Percentiles rank a stretch among this genome's conserved stretches.
Conservation (phyloP, 352 stramenopile genomes). For the Phytopythium aichiense region DNA sequence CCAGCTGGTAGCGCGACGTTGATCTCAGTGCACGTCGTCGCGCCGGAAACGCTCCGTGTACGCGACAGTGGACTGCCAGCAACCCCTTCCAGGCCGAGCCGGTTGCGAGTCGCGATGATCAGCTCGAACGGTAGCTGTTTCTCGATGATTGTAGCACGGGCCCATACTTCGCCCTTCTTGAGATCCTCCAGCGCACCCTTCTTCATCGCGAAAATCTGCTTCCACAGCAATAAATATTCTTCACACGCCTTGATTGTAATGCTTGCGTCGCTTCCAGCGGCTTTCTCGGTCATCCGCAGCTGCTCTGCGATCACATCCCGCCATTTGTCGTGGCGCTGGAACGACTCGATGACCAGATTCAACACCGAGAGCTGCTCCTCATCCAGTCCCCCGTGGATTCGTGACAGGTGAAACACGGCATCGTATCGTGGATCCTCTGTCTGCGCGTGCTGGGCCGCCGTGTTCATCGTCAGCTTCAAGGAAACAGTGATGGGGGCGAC, state of each 20-base stretch:
- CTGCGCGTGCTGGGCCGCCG: slow-evolving; percentile 57
- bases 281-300: slow-evolving; percentile 51
- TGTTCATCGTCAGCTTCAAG: slow-evolving; percentile 89
- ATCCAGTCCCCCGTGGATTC: slow-evolving; percentile 67
- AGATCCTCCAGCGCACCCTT: slow-evolving; percentile 52
- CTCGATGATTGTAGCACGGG: slow-evolving; percentile 50
- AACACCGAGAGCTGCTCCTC: slow-evolving; percentile 83
- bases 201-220: slow-evolving; percentile 58
- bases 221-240: slow-evolving; percentile 75
- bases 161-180: slow-evolving; percentile 63
- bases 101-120: slow-evolving; percentile 75
- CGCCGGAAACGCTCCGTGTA: not conserved
- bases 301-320: slow-evolving; percentile 65
- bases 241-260: slow-evolving; percentile 39
- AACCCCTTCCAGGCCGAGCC: slow-evolving; percentile 45
- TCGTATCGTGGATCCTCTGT: slow-evolving; percentile 76
- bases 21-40: slow-evolving; percentile 42
- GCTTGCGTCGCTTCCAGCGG: slow-evolving; percentile 37
- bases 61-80: slow-evolving; percentile 26
- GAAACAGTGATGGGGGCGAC: slow-evolving; percentile 76
- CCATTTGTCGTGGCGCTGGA: slow-evolving; percentile 70
- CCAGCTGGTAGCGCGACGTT: slow-evolving; percentile 65
- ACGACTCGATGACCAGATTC: slow-evolving; percentile 72
- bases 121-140: slow-evolving; percentile 71
- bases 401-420: slow-evolving; percentile 76